Evolutionary conservation across 768 basidiomycete species (phyloP), one percentile per base, ranked within the genome.

Genomic region (Mycena haematopus): DNA sequence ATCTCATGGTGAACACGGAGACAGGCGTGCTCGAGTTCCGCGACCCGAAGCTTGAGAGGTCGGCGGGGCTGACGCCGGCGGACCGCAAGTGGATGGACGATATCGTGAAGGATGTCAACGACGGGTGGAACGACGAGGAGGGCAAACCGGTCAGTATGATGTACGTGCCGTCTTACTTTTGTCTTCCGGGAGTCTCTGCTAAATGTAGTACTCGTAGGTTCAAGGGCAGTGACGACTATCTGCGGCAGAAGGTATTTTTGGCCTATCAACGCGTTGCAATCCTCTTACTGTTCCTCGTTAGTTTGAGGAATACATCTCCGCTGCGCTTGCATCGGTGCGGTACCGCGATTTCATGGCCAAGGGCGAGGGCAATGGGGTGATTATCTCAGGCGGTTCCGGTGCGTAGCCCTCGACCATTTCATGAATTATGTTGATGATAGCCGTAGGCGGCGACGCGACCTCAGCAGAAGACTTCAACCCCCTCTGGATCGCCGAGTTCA

Each of bases 61-160:
- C 89, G 35, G 86, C 90, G 22, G 86, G 85, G 6, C 77, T 99
- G 67, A 98, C 96, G 2, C 81, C 97, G 0, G 94, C 96, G 0
- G 97, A 99, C 74, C 80, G 96, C 61, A 96, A 93, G 74, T 99
- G 97, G 97, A 93, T 99, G 85, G 96, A 99, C 71, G 95, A 96
- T 68, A 87, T 96, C 58, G 84, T 96, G 42, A 86, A 82, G 56
- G 93, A 94, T 64, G 93, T 96, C 13, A 93, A 93, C 63, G 87
- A 91, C 53, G 83, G 84, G 9, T 96, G 90, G 90, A 83, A 86
- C 59, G 85, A 87, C 5, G 78, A 78, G 11, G 89, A 91, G 0
- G 77, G 76, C 6, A 80, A 80, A 57, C 81, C 83, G 2, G 69
- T 76, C 15, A 82, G 82, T 29, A 85, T 95, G 82, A 86, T 87